Conservation (phyloP, 768 basidiomycete genomes). For the Lyophyllum shimeji region DNA sequence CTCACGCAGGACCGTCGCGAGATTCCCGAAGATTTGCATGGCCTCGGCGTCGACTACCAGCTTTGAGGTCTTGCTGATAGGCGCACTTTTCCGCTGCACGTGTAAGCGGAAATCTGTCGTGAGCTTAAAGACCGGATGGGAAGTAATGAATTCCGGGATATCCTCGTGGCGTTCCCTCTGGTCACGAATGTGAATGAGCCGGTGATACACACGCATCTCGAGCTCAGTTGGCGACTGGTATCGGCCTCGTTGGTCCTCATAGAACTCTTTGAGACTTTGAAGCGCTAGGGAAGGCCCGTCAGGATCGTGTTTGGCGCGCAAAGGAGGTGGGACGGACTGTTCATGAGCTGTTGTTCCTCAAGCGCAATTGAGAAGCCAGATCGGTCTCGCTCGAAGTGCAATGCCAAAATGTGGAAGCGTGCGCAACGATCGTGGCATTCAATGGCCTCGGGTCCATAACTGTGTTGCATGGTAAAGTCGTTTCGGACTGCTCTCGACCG, state of each 20-base stretch:
- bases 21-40: slow-evolving; percentile 66
- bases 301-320: not conserved
- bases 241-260: slow-evolving; percentile 73
- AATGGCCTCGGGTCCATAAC: slow-evolving; percentile 73
- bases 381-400: slow-evolving; percentile 65
- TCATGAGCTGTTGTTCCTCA: slow-evolving; percentile 90
- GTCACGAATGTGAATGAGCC: slow-evolving; percentile 88
- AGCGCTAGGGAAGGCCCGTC: slow-evolving; percentile 55
- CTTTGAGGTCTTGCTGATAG: slow-evolving; percentile 66
- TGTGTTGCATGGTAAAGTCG: slow-evolving; percentile 93
- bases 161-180: slow-evolving; percentile 74
- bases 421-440: slow-evolving; percentile 93
- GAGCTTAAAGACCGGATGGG: slow-evolving; percentile 76
- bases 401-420: slow-evolving; percentile 85
- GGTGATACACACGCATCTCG: slow-evolving; percentile 95
- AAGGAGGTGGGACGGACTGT: slow-evolving; percentile 55
- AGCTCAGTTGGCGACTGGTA: slow-evolving; percentile 82
- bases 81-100: slow-evolving; percentile 78
- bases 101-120: slow-evolving; percentile 79
- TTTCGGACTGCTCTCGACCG: slow-evolving; percentile 87
- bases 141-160: slow-evolving; percentile 65
- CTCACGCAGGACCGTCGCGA: slow-evolving; percentile 61
- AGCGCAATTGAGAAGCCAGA: slow-evolving; percentile 59
- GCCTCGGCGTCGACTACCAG: slow-evolving; percentile 62
- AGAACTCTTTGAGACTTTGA: slow-evolving; percentile 91